Conservation (phyloP, 192 early-diverging fungal genomes). For the Coemansia sp. region DNA sequence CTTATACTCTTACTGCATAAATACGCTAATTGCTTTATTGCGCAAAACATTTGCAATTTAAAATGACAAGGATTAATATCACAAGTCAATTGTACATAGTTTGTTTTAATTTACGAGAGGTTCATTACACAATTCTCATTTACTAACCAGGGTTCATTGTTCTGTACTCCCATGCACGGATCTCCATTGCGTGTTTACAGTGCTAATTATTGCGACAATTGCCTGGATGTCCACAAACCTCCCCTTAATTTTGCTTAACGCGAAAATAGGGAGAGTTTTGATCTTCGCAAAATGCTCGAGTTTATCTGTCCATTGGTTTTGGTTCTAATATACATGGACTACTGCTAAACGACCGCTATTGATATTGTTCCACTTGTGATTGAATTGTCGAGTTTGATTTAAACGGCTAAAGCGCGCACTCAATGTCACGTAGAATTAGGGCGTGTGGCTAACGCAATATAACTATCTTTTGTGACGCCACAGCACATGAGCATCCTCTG, state of each 20-base stretch:
- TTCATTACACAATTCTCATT: not conserved
- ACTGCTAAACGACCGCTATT: not conserved
- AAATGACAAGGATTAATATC: not conserved
- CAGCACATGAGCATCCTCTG: conserved; percentile 10
- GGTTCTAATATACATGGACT: not conserved
- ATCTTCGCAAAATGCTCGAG: not conserved
- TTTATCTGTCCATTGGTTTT: conserved; percentile 2
- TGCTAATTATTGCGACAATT: not conserved
- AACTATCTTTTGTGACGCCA: conserved; percentile 33
- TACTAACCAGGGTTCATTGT: not conserved
- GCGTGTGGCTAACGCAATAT: conserved; percentile 17
- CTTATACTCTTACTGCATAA: not conserved
- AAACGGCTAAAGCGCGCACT: not conserved
- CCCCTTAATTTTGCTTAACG: not conserved
- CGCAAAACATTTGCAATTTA: not conserved
- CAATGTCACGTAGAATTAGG: not conserved
- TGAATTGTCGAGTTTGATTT: not conserved
- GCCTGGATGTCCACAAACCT: not conserved
- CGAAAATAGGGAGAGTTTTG: not conserved
- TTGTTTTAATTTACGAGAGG: not conserved
- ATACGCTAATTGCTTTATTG: not conserved
- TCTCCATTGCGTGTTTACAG: not conserved
- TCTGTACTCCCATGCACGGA: not conserved
- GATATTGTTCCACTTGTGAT: conserved; percentile 2
- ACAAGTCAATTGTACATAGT: not conserved